These are phyloP conservation scores for Paramecium octaurelia DNA, from an alignment of 73 alveolate species.

Conservation along the genomic window DNA sequence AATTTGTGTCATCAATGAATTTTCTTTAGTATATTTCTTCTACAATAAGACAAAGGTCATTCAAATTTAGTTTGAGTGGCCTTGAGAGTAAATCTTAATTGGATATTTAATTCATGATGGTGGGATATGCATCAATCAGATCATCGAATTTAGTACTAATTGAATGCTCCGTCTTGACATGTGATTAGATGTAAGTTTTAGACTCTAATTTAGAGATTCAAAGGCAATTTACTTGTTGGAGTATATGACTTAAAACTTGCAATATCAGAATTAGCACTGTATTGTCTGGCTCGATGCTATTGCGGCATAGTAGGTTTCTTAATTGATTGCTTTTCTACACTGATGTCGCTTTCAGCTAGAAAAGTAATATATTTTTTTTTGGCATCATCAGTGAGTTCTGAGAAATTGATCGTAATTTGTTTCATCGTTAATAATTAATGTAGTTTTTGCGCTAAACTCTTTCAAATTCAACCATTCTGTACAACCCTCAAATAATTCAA, in stretches of 20 bases:
- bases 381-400: conserved; percentile 2
- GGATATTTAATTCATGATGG: not conserved
- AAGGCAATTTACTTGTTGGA: not conserved
- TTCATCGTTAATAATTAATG: not conserved
- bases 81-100: not conserved
- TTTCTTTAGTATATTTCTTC: conserved; percentile 22
- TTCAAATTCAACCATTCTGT: not conserved
- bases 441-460: not conserved
- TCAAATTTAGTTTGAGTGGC: conserved; percentile 3
- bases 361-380: not conserved
- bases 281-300: not conserved
- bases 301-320: not conserved
- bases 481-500: not conserved
- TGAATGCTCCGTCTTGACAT: not conserved
- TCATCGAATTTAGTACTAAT: not conserved
- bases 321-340: not conserved
- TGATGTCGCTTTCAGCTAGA: not conserved
- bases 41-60: not conserved
- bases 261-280: not conserved
- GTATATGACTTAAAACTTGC: not conserved
- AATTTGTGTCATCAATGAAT: not conserved
- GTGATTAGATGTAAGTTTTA: not conserved
- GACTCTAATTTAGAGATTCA: not conserved
- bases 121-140: not conserved
- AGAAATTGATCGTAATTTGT: conserved; percentile 13